These are phyloP conservation scores for Agrocybe chaxingu DNA, from an alignment of 768 basidiomycete genomes.

Conservation along the genomic window DNA sequence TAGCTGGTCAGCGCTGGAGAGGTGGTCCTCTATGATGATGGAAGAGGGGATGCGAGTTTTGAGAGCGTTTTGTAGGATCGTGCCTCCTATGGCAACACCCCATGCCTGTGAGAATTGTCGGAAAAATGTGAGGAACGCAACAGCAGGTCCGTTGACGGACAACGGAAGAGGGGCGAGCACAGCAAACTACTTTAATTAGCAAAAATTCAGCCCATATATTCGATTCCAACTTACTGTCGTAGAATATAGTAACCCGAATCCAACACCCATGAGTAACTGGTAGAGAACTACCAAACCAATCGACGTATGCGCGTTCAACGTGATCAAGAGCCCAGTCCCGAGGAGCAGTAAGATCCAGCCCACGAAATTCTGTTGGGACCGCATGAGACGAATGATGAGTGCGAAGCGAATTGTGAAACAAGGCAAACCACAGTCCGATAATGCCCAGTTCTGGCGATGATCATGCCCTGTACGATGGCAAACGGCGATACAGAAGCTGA, in stretches of 20 bases:
- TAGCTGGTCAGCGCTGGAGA: slow-evolving; percentile 35
- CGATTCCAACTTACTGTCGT: slow-evolving; percentile 8
- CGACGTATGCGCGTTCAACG: slow-evolving; percentile 21
- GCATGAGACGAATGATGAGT: too few species aligned
- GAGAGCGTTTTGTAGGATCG: slow-evolving; percentile 50
- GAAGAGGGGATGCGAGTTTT: slow-evolving; percentile 33
- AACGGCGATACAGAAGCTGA: slow-evolving; percentile 30
- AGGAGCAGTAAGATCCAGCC: slow-evolving; percentile 26
- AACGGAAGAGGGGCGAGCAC: slow-evolving; percentile 44
- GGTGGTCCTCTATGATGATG: slow-evolving; percentile 8
- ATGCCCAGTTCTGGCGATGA: slow-evolving; percentile 19
- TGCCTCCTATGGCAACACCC: slow-evolving; percentile 47
- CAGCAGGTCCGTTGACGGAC: slow-evolving; percentile 36
- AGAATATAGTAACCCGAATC: slow-evolving; percentile 20
- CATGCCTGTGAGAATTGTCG: slow-evolving; percentile 38
- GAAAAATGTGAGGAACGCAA: slow-evolving; percentile 39
- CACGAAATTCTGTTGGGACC: not conserved
- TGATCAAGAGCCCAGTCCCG: slow-evolving; percentile 32
- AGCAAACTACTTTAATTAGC: slow-evolving; percentile 31
- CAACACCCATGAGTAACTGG: slow-evolving; percentile 23
- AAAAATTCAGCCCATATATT: not conserved
- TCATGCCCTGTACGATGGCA: slow-evolving; percentile 32
- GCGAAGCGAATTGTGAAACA: slow-evolving; percentile 2
- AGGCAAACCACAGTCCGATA: slow-evolving; percentile 23
- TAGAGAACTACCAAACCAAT: slow-evolving; percentile 19